Base-by-base conservation (phyloP, 2,329 filamentous ascomycete species). In the Sordariomycetes sp. region DNA sequence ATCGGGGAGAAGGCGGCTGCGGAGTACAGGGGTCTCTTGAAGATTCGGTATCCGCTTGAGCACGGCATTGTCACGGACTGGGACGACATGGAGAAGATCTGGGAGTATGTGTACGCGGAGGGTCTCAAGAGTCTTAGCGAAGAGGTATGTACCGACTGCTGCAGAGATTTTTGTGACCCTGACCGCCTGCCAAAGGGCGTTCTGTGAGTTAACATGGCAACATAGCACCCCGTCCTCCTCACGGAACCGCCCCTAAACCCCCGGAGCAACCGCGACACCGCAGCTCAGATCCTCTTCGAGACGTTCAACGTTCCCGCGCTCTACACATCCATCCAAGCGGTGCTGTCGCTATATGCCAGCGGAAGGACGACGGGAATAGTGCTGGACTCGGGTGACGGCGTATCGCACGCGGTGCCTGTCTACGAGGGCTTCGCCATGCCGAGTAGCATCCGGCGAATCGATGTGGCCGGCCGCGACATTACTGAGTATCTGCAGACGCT, bases 71-170 rank as follows among this genome's bases (percentile, higher is more conserved):
- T 99, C 61, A 99, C 94, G 64, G 90, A 99, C 72, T 99, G 94
- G 94, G 94, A 97, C 69, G 94, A 99, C 68, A 99, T 99, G 94
- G 94, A 99, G 77, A 85, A 90, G 75, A 99, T 99, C 73, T 99
- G 94, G 94, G 89, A 95, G 66, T 94, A 95, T 68, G 90, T 99
- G 56, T 99, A 97, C 70, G 89, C 89, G 59, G 92, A 96, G 67
- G 94, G 95, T 62, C 72, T 99, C 65, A 97, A 96, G 77, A 96
- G 92, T 54, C 79, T 96, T 68, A 96, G 91, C 72, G 94, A 99
- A 79, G 94, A 99, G 80, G 88, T 91, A 59, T 39, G 69, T 22
- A 15, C n/a, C 28, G 24, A 17, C 53, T 20, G n/a, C 36, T 48
- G 20, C 17, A n/a, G 8, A 8, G 2, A 2, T 10, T 50, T 22